A percentile compares a stretch with the other conserved stretches of the same genome.
These are phyloP conservation scores for Spiraea crenata DNA, from an alignment of 331 rosid species.

Conservation along the genomic window DNA sequence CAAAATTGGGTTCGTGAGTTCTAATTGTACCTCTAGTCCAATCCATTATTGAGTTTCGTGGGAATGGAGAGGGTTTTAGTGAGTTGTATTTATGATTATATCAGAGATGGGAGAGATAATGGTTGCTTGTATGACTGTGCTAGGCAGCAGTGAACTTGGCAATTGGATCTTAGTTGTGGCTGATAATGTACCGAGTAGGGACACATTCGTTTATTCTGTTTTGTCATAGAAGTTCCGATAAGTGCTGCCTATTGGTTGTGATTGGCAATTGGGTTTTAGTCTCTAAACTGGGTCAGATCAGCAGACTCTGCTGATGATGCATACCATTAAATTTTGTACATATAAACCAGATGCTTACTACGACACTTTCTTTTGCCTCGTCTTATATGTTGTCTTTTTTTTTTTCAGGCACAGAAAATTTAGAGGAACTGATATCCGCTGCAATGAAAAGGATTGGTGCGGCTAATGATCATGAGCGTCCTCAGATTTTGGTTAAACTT, in stretches of 20 bases:
- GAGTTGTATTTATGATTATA: neutral
- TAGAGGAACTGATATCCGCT: slow-evolving; percentile 68
- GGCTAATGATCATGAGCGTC: slow-evolving; percentile 42
- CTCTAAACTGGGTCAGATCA: neutral
- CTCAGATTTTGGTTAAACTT: slow-evolving; percentile 63
- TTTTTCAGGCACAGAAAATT: slow-evolving; percentile 56
- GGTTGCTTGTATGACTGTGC: neutral
- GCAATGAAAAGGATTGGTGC: slow-evolving; percentile 61
- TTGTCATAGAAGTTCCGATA: neutral
- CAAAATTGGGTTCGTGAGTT: neutral
- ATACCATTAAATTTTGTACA: neutral
- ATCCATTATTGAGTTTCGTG: neutral
- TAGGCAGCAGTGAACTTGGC: neutral
- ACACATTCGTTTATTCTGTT: neutral
- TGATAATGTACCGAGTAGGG: neutral
- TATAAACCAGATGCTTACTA: neutral
- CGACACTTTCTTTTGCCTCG: neutral
- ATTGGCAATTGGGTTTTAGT: neutral
- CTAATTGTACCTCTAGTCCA: neutral
- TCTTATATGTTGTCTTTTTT: slow-evolving; percentile 7
- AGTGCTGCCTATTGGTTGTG: neutral
- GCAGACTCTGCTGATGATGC: neutral
- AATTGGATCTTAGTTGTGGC: neutral
- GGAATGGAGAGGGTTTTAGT: neutral
- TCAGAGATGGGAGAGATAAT: neutral